Evolutionary conservation across 2,329 filamentous ascomycete species (phyloP), one percentile per base, ranked within the genome.

Genomic region (Teratosphaeria gauchensis): DNA sequence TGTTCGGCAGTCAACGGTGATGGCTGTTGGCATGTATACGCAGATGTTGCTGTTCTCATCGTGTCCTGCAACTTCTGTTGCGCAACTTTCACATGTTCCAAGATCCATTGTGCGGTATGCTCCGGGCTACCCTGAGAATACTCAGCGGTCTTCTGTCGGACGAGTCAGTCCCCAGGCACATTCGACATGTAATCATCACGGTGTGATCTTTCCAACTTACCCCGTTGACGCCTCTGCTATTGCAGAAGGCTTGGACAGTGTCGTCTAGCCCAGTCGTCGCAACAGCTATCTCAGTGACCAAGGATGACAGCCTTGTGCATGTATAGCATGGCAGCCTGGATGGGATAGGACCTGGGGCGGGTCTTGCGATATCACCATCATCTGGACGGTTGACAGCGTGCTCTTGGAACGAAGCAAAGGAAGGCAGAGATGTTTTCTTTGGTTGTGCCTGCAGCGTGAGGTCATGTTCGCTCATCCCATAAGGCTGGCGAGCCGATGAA

Each of bases 381-480:
- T 65, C 60, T 21, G 55, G 32, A 30, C 60, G 56, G 28, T 19
- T 62, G 19, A 62, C 51, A 30, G 62, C 51, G 28, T 66, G 65
- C 35, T 65, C 59, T 32, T 63, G 57, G 42, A 70, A 59, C 0
- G 61, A 56, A 21, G 67, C 63, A 53, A 70, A 68, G 2, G 68
- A 66, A 3, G 67, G 66, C 30, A 70, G 59, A 12, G 61, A 64
- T 14, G 63, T 56, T 54, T 53, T 33, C 61, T 51, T 60, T 56
- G 33, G 64, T 2, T 21, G 52, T 32, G 9, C 31, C 52, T 31
- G 32, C 24, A 35, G 19, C 8, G 35, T 8, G 14, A 51, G n/a
- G 21, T 32, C 14, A 30, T 30, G 31, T 24, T 48, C 11, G 19
- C 19, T 38, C 51, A 14, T 48, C 11, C 19, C 21, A 28, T 28